These are phyloP conservation scores for Talaromyces borbonicus DNA, from an alignment of 495 filamentous ascomycete genomes.

Conservation along the genomic window DNA sequence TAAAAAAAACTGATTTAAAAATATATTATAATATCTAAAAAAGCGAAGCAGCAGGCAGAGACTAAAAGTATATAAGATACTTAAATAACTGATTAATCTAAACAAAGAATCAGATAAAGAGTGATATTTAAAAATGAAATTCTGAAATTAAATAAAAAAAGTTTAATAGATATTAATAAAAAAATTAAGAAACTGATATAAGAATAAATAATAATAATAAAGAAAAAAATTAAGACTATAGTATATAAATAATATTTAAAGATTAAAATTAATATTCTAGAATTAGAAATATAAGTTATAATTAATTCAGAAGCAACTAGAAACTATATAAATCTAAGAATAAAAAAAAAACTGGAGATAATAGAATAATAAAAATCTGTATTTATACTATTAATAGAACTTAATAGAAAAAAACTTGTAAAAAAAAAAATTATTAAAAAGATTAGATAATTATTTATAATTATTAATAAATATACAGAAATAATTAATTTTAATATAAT, in stretches of 20 bases:
- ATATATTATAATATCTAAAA: no score
- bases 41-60: no score
- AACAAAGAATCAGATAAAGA: no score
- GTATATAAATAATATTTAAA: neutral
- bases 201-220: neutral
- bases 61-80: no score
- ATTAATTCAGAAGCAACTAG: neutral
- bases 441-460: neutral
- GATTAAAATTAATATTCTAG: neutral
- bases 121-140: no score
- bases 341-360: neutral
- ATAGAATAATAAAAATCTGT: neutral
- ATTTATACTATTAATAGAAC: neutral
- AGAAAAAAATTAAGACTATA: neutral
- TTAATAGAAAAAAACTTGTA: neutral
- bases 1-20: no score
- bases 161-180: no score
- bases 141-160: no score
- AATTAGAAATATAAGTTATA: neutral
- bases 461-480: neutral
- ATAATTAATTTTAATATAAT: neutral
- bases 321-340: neutral
- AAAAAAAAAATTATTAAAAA: neutral
- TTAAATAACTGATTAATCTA: no score
- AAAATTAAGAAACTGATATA: no score